Conservation (phyloP, 768 basidiomycete species). For the Russula ochroleuca region DNA sequence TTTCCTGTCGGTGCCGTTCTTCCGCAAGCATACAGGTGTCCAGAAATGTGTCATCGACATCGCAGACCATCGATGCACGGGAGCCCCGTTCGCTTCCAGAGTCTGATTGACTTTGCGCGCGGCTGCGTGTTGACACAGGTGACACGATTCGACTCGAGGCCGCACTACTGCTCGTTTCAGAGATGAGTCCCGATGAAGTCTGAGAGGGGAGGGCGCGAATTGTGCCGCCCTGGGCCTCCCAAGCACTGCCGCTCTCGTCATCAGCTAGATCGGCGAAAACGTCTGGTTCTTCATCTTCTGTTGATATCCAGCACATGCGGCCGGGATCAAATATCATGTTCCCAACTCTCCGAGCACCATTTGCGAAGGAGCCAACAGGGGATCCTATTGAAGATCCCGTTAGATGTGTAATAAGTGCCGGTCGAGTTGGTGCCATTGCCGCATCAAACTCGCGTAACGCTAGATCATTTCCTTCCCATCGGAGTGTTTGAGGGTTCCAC, state of each 20-base stretch:
- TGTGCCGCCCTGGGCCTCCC: slow-evolving; percentile 73
- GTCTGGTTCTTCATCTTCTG: slow-evolving; percentile 91
- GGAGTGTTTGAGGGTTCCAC: slow-evolving; percentile 86
- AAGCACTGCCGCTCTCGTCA: slow-evolving; percentile 77
- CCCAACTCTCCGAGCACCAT: slow-evolving; percentile 86
- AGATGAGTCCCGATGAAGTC: slow-evolving; percentile 22
- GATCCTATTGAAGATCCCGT: slow-evolving; percentile 84
- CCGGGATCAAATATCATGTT: slow-evolving; percentile 97
- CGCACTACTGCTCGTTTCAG: slow-evolving; percentile 33
- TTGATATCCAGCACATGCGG: slow-evolving; percentile 94
- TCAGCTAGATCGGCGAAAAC: slow-evolving; percentile 92
- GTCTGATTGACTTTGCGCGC: slow-evolving; percentile 65
- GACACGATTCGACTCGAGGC: slow-evolving; percentile 38
- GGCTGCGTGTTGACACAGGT: slow-evolving; percentile 57
- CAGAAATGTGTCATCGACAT: slow-evolving; percentile 71
- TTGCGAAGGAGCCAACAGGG: slow-evolving; percentile 65
- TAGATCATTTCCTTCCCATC: slow-evolving; percentile 98
- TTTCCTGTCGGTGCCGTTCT: slow-evolving; percentile 75
- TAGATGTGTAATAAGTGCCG: slow-evolving; percentile 92
- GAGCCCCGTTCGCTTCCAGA: slow-evolving; percentile 77
- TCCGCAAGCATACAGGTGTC: slow-evolving; percentile 72
- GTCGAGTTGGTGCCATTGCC: slow-evolving; percentile 77
- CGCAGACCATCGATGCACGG: slow-evolving; percentile 71
- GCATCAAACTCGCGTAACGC: slow-evolving; percentile 85
- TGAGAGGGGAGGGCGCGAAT: slow-evolving; percentile 58